Base-by-base conservation (phyloP, 1,284 basidiomycete genomes). In the Athelia sp. region DNA sequence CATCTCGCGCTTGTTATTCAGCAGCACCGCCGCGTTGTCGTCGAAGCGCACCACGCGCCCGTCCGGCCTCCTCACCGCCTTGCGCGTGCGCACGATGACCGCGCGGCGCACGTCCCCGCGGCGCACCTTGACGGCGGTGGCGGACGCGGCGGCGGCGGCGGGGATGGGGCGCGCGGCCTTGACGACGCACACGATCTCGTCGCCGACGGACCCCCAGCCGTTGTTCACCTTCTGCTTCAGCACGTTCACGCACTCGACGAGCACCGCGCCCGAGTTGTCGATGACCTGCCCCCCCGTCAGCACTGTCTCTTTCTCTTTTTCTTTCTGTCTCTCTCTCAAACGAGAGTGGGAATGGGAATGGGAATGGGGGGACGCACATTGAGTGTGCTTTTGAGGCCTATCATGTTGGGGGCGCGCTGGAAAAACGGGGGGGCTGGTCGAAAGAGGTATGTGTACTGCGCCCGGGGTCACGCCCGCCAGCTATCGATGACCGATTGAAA, bases 1-100 rank as follows among this genome's bases (percentile, higher is more conserved):
- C 85, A 98, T 93, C 70, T 99, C 96, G 58, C 88, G 84, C 73
- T 98, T 98, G 75, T 93, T 93, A 71, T 99, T 99, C 53, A 99
- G 70, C 24, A 99, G 72, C 1, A 99, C 94, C 29, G 87, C 95
- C 0, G 97, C 97, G 63, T 98, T 98, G 76, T 99, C 97, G 70
- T 99, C 97, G 69, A 99, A 99, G 46, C 92, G 81, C 60, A 95
- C 76, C 56, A 82, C 76, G 13, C 90, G 79, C 3, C 93, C 94
- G 66, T 97, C 93, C n/a, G 93, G 87, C 62, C 93, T 74, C 38
- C 82, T 77, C 10, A 89, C 84, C 43, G 84, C 69, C 68, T 94
- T 95, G 59, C 84, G 83, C 13, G 93, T 96, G 46, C 96, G 84
- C 15, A 99, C 95, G 52, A 99, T 90, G 56, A 99, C 89, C 1